These are phyloP conservation scores for Pythium coloratum DNA, from an alignment of 352 stramenopile species.

Conservation along the genomic window DNA sequence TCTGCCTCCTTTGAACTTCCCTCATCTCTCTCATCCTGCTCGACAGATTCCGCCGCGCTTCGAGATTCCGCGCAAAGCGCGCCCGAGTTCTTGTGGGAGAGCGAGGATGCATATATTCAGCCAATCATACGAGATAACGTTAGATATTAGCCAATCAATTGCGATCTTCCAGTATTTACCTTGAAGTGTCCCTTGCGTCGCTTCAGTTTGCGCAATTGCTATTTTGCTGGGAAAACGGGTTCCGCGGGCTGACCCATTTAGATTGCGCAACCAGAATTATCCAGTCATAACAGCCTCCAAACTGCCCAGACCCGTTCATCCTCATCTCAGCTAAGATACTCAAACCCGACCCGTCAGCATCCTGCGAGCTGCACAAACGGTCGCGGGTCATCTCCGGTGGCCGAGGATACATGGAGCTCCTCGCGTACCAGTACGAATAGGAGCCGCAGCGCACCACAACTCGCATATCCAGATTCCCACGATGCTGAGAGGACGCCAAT, in stretches of 20 bases:
- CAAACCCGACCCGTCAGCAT: constrained; percentile 10
- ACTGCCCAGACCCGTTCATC: background rate
- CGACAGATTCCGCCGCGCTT: too few species aligned
- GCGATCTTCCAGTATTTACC: background rate
- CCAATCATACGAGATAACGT: constrained; percentile 10
- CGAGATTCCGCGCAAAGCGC: too few species aligned
- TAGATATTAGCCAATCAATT: constrained; percentile 12
- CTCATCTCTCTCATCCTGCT: too few species aligned
- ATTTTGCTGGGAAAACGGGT: background rate
- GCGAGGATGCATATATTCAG: background rate
- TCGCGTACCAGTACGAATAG: background rate
- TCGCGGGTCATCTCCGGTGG: constrained; percentile 4
- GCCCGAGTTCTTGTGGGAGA: constrained; percentile 39
- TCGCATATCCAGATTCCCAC: constrained; percentile 21
- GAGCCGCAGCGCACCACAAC: background rate
- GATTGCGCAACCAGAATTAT: constrained; percentile 28
- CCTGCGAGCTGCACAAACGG: constrained; percentile 26
- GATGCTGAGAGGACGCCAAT: constrained; percentile 31
- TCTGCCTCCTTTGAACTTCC: too few species aligned
- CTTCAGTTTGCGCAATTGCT: constrained; percentile 31
- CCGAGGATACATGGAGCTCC: constrained; percentile 6
- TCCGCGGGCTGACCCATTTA: constrained; percentile 18
- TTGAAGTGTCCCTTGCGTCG: constrained; percentile 21
- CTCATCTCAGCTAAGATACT: background rate
- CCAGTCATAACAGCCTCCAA: background rate